Evolutionary conservation across 441 rosid genomes (phyloP).

Genomic region (Brassica balearica): DNA sequence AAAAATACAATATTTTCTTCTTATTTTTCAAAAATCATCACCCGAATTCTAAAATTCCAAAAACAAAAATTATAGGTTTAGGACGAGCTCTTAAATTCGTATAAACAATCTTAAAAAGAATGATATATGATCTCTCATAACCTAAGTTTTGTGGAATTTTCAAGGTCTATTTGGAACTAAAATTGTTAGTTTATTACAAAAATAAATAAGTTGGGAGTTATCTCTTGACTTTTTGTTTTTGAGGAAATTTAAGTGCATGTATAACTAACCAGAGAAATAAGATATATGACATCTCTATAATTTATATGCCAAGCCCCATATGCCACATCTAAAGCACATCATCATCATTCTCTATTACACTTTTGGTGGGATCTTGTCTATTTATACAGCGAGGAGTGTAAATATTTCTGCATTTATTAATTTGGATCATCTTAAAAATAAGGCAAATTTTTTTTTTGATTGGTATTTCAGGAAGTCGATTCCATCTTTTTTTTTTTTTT

Average conservation of each 20-base stretch:
- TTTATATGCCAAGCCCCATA: slow-evolving; percentile 3
- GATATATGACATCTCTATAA: neutral
- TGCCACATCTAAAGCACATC: slow-evolving; percentile 9
- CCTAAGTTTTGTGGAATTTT: neutral
- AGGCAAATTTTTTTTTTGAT: no score
- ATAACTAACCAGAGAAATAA: neutral
- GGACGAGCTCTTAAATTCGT: neutral
- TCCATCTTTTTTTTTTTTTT: no score
- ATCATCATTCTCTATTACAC: slow-evolving; percentile 13
- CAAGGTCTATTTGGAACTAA: slow-evolving; percentile 5
- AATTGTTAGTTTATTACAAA: neutral
- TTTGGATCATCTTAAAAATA: neutral
- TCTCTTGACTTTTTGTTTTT: neutral
- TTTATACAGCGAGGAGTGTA: neutral
- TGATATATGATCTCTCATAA: neutral
- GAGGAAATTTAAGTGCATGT: neutral
- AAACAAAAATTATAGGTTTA: neutral
- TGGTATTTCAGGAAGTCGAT: no score
- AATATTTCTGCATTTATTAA: neutral
- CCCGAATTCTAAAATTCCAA: neutral
- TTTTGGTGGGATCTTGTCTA: slow-evolving; percentile 10
- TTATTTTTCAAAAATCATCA: neutral
- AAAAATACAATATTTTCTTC: neutral
- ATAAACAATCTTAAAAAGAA: neutral
- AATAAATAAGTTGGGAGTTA: neutral